phyloP scores from a whole-genome alignment of 345 rosid genomes.

The Leavenworthia alabamica region DNA sequence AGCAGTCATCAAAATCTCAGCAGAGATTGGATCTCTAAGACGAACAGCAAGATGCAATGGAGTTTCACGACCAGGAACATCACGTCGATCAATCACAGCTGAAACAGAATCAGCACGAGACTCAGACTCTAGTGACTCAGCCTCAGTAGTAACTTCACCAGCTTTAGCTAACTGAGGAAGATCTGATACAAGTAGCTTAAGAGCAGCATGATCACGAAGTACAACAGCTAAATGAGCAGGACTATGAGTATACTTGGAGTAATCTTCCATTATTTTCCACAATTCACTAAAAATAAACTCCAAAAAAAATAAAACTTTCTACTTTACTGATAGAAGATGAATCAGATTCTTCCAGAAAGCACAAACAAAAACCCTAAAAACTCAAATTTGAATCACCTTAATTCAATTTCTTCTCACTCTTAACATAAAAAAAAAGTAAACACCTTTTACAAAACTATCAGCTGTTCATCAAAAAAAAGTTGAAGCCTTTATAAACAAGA shows the following conservation, averaged over 20 bases:
- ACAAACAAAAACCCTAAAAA: conserved; percentile 16
- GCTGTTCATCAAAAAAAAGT: conserved; percentile 10
- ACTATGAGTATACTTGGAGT: conserved; percentile 68
- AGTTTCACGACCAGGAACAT: conserved; percentile 92
- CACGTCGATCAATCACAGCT: conserved; percentile 69
- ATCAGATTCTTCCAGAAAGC: conserved; percentile 9
- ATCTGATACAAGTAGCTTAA: conserved; percentile 46
- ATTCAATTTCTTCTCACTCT: background rate
- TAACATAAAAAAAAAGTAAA: background rate
- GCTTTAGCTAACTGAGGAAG: conserved; percentile 78
- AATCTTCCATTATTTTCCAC: conserved; percentile 62
- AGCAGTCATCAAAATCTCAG: conserved; percentile 83
- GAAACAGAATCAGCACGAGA: conserved; percentile 68
- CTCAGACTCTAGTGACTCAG: conserved; percentile 71
- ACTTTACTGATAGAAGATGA: conserved; percentile 9
- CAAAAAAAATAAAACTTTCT: background rate
- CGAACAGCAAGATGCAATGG: conserved; percentile 98
- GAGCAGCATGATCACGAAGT: conserved; percentile 61
- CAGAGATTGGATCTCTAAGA: conserved; percentile 63
- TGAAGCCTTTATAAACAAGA: conserved; percentile 10
- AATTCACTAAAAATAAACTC: conserved; percentile 11
- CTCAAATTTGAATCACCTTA: conserved; percentile 32
- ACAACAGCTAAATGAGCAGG: conserved; percentile 86
- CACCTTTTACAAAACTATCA: background rate
- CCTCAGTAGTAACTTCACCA: conserved; percentile 75